Conservation (phyloP, 2,329 filamentous ascomycete genomes). For the Aspergillus spinulosporus region DNA sequence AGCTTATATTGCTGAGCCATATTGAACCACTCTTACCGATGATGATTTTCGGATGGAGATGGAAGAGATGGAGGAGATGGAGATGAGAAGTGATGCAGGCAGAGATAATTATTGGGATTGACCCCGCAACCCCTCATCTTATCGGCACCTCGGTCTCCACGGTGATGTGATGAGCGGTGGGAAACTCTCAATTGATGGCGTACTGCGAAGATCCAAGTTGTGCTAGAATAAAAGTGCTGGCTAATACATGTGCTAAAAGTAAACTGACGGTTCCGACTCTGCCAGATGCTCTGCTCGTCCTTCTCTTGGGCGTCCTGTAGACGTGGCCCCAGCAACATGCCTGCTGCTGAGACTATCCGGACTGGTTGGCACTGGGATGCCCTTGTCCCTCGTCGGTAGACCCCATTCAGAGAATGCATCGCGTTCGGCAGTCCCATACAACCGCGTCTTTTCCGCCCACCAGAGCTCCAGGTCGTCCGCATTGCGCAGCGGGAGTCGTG, state of each 20-base stretch:
- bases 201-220: neutral
- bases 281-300: slow-evolving; percentile 11
- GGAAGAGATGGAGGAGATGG: neutral
- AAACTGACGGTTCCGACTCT: slow-evolving; percentile 10
- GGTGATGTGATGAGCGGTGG: neutral
- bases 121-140: slow-evolving; percentile 19
- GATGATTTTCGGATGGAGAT: neutral
- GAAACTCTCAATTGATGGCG: neutral
- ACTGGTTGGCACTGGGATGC: neutral
- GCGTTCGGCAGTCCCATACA: slow-evolving; percentile 6
- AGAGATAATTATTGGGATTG: neutral
- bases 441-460: slow-evolving; percentile 10
- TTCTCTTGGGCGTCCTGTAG: slow-evolving; percentile 6
- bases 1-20: slow-evolving; percentile 40
- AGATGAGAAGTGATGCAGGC: slow-evolving; percentile 12
- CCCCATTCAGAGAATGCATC: slow-evolving; percentile 6
- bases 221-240: neutral
- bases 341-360: neutral
- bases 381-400: slow-evolving; percentile 1
- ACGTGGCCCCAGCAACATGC: neutral
- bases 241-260: slow-evolving; percentile 8
- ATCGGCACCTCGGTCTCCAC: slow-evolving; percentile 21
- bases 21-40: neutral
- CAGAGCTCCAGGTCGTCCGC: slow-evolving; percentile 10
- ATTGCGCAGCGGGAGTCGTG: slow-evolving; percentile 7